Evolutionary conservation across 1,139 yeast species (phyloP), one percentile per base, ranked within the genome.

Genomic region (Zygoascus meyerae): DNA sequence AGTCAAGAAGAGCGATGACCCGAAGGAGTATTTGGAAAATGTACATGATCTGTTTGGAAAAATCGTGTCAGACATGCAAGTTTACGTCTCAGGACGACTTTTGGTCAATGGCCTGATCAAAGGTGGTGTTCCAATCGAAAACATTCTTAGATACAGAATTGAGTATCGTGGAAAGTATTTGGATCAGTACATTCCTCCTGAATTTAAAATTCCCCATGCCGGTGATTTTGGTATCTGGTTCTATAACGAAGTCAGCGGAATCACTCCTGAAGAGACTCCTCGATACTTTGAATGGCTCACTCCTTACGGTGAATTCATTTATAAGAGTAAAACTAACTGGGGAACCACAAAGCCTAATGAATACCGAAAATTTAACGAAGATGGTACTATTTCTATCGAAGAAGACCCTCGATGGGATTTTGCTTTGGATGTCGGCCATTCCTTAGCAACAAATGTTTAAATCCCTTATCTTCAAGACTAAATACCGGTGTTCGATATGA

Each of bases 11-110:
- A 29, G 30, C 12, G 47, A 38, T 9, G 40, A 40, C 26, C 18
- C 42, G 2, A 44, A 32, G 34, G 55, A 54, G 5, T 50, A 54
- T 15, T 43, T 56, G 11, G 56, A 57, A 26, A 53, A 53, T n/a
- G 41, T 53, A 17, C 49, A 52, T 12, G 41, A 55, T 34, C 50
- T 55, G 5, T 68, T 57, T 53, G 74, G 74, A 11, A 49, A 49
- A 4, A 68, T 70, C 12, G 63, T 68, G 43, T 62, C 67, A 32
- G 74, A 70, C 51, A 62, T 68, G 18, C 74, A 71, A 51, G 72
- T 70, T 6, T 67, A 69, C 45, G 64, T 67, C 2, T 65, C 73
- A 1, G 50, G 61, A 3, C 57, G 74, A 47, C 66, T 70, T 1
- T 61, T 66, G 36, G 49, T 70, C 6, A 55, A 62, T 28, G 55